These are phyloP conservation scores for Exobasidium rhododendri DNA, from an alignment of 1,284 basidiomycete species.

Conservation along the genomic window DNA sequence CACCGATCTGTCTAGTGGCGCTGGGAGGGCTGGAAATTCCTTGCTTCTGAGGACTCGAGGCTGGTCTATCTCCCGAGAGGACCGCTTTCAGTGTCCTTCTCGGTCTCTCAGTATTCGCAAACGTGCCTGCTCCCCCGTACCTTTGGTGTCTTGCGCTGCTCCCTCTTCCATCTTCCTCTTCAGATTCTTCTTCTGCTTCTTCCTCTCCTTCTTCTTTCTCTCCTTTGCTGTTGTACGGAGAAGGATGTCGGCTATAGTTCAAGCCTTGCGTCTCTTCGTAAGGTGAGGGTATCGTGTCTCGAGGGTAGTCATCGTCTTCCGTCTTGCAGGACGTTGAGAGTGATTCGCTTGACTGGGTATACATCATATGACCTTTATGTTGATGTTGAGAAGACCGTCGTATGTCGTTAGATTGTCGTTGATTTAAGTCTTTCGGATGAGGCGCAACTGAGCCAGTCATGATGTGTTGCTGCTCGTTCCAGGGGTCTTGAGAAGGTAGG, in stretches of 20 bases:
- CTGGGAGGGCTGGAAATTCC: neutral
- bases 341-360: too few relatives aligned
- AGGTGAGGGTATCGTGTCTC: neutral
- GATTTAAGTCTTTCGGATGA: neutral
- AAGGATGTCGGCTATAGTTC: neutral
- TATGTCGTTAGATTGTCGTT: neutral
- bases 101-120: neutral
- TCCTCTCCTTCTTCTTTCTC: neutral
- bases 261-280: neutral
- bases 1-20: neutral
- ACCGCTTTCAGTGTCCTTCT: neutral
- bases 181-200: neutral
- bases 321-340: too few relatives aligned
- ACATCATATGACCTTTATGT: neutral
- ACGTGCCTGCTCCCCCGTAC: neutral
- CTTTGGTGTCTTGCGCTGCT: neutral
- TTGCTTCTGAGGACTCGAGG: neutral
- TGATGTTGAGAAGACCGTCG: neutral
- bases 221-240: neutral
- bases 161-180: neutral
- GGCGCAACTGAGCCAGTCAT: neutral
- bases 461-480: neutral
- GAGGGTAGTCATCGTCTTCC: neutral
- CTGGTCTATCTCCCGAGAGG: neutral
- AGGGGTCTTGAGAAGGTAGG: neutral